Evolutionary conservation across 768 basidiomycete species (phyloP).

Genomic region (Mycena olivaceomarginata): DNA sequence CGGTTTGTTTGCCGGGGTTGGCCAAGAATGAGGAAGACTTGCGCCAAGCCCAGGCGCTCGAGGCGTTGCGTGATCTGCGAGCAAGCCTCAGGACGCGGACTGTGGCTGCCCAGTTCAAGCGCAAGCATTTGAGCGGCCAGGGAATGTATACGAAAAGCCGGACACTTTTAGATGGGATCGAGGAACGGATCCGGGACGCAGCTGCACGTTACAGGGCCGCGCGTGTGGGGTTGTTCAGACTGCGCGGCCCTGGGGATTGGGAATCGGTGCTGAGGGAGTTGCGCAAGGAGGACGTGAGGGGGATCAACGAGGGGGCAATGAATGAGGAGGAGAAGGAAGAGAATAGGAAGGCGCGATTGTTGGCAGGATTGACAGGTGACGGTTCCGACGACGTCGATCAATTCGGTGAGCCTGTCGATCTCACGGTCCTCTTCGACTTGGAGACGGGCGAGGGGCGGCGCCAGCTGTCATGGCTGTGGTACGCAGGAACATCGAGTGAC

Average conservation of each 20-base stretch:
- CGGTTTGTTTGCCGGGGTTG: slow-evolving; percentile 38
- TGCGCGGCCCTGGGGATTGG: slow-evolving; percentile 40
- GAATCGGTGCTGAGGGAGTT: slow-evolving; percentile 26
- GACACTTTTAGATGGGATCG: slow-evolving; percentile 37
- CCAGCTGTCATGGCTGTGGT: slow-evolving; percentile 46
- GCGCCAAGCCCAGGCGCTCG: slow-evolving; percentile 42
- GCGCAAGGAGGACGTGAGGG: slow-evolving; percentile 33
- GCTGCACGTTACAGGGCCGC: slow-evolving; percentile 18
- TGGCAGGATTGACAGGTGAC: slow-evolving; percentile 25
- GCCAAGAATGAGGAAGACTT: slow-evolving; percentile 42
- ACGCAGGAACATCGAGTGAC: background rate
- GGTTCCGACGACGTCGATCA: background rate
- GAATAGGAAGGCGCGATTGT: background rate
- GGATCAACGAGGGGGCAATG: slow-evolving; percentile 36
- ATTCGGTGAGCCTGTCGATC: background rate
- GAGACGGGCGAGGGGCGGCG: slow-evolving; percentile 36
- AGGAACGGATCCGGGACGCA: slow-evolving; percentile 16
- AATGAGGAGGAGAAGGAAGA: slow-evolving; percentile 44
- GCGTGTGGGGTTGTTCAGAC: slow-evolving; percentile 5
- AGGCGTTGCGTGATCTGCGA: slow-evolving; percentile 43
- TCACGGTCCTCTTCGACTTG: slow-evolving; percentile 16
- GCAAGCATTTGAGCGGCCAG: slow-evolving; percentile 38
- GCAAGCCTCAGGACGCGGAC: slow-evolving; percentile 41
- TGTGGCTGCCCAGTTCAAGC: slow-evolving; percentile 42
- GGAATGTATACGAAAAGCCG: slow-evolving; percentile 39